Evolutionary conservation across 129 eudicot species (phyloP), one percentile per base, ranked within the genome.

Genomic region (Escallonia herrerae): DNA sequence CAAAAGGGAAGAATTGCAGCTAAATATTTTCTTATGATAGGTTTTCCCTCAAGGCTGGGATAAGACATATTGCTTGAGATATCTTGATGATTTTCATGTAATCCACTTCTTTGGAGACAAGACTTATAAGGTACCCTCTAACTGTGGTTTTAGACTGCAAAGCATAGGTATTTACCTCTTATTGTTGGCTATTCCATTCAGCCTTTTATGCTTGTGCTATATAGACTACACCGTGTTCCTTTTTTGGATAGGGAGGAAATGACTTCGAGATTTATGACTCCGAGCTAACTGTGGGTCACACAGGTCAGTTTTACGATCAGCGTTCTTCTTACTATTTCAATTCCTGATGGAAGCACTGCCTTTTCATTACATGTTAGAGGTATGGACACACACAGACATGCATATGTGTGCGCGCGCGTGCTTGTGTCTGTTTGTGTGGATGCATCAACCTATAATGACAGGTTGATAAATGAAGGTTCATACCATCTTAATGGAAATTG

Each of bases 21-120:
- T 12, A 3, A 39, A 46, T 22, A 62, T 64, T 47, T 72, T 68
- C 14, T 66, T n/a, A 13, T 51, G 37, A 65, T 66, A 93, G 98
- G 98, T 87, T 15, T 93, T 93, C 72, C 98, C 96, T 43, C 83
- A 76, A 72, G 98, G 98, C 52, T 93, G 98, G 98, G 98, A 93
- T 69, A 93, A 93, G 74, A 93, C 98, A 11, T 93, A 88, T 69
- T 88, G 98, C 81, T 86, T 93, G 85, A 78, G 71, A 65, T 93
- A 93, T 82, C 80, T 93, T 67, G 89, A 88, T 15, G 96, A 86
- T 8, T 88, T 85, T 69, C 52, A 78, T 44, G 98, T 88, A 65
- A 86, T 93, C 62, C 98, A 88, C 85, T 93, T 93, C 83, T 93
- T 93, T 67, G 98, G 98, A 64, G 98, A 93, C 83, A 93, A 88